A percentile compares a stretch with the other conserved stretches of the same genome.
These are phyloP conservation scores for Pistacia atlantica DNA, from an alignment of 345 rosid genomes.

Conservation along the genomic window DNA sequence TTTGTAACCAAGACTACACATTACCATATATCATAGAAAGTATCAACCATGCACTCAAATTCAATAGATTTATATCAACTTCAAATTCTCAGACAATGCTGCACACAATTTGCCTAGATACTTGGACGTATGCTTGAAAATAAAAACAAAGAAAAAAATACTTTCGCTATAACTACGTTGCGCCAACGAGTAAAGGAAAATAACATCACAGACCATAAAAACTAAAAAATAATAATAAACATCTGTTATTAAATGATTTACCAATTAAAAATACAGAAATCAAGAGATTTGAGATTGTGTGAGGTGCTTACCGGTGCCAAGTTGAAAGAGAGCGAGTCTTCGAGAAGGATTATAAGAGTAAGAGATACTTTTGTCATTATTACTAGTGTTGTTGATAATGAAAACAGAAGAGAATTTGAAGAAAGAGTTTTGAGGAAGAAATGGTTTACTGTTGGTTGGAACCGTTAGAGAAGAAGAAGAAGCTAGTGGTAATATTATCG, in stretches of 20 bases:
- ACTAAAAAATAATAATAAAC: neutral
- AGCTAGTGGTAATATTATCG: conserved; percentile 21
- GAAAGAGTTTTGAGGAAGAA: neutral
- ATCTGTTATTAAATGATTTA: neutral
- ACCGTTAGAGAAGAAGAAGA: conserved; percentile 21
- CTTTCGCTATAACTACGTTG: no score
- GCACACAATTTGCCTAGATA: neutral
- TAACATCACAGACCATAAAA: neutral
- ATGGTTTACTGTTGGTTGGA: neutral
- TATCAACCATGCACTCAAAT: neutral
- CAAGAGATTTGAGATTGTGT: neutral
- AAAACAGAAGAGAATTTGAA: conserved; percentile 11
- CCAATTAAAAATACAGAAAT: neutral
- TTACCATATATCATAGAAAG: neutral
- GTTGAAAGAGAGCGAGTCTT: conserved; percentile 46
- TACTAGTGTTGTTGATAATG: neutral
- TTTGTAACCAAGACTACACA: neutral
- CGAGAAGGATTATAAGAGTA: conserved; percentile 31
- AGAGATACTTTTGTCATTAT: neutral
- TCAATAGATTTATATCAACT: neutral
- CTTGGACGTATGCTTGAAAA: neutral
- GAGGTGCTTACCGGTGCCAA: conserved; percentile 32
- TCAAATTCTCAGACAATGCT: neutral
- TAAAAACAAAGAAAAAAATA: neutral
- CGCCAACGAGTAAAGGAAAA: neutral